These are phyloP conservation scores for Gnetum montanum DNA, from an alignment of 75 land plant genomes.

Conservation along the genomic window DNA sequence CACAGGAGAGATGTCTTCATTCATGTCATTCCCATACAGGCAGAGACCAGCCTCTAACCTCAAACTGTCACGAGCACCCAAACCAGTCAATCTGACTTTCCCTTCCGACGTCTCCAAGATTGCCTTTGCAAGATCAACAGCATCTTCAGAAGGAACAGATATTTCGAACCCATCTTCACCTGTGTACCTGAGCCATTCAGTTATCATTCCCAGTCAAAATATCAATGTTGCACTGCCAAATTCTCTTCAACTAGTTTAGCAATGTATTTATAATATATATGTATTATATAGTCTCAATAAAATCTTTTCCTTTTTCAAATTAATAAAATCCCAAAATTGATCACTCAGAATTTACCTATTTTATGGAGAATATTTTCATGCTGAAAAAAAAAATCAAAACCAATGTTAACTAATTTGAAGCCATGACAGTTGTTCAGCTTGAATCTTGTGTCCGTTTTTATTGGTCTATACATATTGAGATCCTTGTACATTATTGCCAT, in stretches of 20 bases:
- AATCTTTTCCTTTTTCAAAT: too few relatives aligned
- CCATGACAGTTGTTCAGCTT: too few relatives aligned
- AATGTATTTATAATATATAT: too few relatives aligned
- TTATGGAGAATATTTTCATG: too few relatives aligned
- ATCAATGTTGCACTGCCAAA: neutral
- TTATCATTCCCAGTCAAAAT: neutral
- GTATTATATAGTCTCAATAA: neutral
- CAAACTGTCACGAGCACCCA: constrained; percentile 96
- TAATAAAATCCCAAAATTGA: too few relatives aligned
- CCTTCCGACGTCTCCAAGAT: constrained; percentile 83
- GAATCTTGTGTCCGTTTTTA: too few relatives aligned
- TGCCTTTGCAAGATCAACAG: constrained; percentile 77
- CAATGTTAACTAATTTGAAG: too few relatives aligned
- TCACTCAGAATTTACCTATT: neutral
- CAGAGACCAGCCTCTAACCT: constrained; percentile 95
- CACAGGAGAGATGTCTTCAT: constrained; percentile 70
- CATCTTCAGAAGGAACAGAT: constrained; percentile 81
- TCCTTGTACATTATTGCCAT: too few relatives aligned
- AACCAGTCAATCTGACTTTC: constrained; percentile 70
- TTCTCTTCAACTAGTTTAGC: too few relatives aligned
- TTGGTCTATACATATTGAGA: too few relatives aligned
- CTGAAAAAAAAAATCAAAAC: too few relatives aligned
- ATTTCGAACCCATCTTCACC: constrained; percentile 99
- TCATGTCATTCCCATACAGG: constrained; percentile 95
- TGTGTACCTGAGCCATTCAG: constrained; percentile 76